These are phyloP conservation scores for Yamadazyma ubonensis DNA, from an alignment of 805 yeast genomes.

Conservation along the genomic window DNA sequence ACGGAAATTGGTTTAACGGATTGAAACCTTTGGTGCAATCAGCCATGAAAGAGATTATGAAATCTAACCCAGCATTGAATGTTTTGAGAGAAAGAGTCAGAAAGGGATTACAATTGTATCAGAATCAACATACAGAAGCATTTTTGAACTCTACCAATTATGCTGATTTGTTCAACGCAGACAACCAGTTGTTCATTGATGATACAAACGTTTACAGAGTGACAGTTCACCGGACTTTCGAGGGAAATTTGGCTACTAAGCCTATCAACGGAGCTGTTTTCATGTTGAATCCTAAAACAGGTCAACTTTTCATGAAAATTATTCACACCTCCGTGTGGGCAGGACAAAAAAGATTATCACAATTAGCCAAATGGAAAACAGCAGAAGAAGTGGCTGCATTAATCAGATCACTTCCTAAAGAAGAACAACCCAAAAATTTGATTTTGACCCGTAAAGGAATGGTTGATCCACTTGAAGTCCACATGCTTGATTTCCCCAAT, in stretches of 20 bases:
- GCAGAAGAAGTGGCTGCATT: slow-evolving; percentile 97
- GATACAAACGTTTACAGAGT: slow-evolving; percentile 94
- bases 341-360: slow-evolving; percentile 92
- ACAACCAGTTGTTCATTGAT: slow-evolving; percentile 82
- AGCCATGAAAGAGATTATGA: slow-evolving; percentile 92
- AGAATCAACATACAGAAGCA: slow-evolving; percentile 91
- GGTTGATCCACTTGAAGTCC: slow-evolving; percentile 93
- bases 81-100: slow-evolving; percentile 92
- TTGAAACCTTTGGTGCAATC: slow-evolving; percentile 84
- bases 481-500: slow-evolving; percentile 95
- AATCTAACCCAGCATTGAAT: slow-evolving; percentile 87
- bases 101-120: slow-evolving; percentile 90
- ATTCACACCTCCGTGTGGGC: slow-evolving; percentile 96
- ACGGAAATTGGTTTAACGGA: slow-evolving; percentile 98
- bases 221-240: slow-evolving; percentile 84
- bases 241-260: slow-evolving; percentile 88
- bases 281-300: slow-evolving; percentile 85
- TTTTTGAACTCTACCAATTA: slow-evolving; percentile 85
- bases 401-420: slow-evolving; percentile 82
- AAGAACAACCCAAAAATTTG: slow-evolving; percentile 92
- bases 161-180: slow-evolving; percentile 83
- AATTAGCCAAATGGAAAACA: slow-evolving; percentile 95
- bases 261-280: slow-evolving; percentile 93
- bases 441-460: slow-evolving; percentile 89
- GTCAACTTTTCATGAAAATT: slow-evolving; percentile 83